Evolutionary conservation across 2,329 filamentous ascomycete genomes (phyloP), one percentile per base, ranked within the genome.

Genomic region (Aspergillus ustus): DNA sequence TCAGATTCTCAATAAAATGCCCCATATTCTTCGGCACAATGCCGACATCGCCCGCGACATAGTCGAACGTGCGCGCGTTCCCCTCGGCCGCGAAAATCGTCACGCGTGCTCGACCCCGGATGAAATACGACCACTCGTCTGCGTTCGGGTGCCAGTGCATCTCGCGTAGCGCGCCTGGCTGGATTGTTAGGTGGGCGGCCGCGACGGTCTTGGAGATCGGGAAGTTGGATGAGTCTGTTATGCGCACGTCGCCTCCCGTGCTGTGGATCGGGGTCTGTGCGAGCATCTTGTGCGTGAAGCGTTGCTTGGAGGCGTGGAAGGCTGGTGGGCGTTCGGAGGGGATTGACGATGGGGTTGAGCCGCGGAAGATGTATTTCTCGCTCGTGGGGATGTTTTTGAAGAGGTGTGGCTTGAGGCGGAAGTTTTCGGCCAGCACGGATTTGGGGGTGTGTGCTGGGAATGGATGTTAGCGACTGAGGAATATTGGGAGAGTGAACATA

Each of bases 81-180:
- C 57, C 57, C 7, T 59, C 57, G 1, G 57, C 57, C 11, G 57
- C 57, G 8, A 59, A 59, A 20, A 59, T 37, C 7, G 57, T 59
- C 22, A 59, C 57, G 15, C 57, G 57, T 22, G 55, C 60, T 28
- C 51, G 50, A 9, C 60, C 60, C 2, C 45, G 43, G 13, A 59
- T 62, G 19, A 59, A 62, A 37, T 59, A 62, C 20, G 56, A 59
- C 60, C 60, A 62, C 25, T 62, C 56, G 25, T 62, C 60, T 3
- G 55, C 56, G 31, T 50, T 59, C 28, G 56, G 60, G 31, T 62
- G 60, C 60, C 60, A 62, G 60, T 62, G 60, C 55, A 62, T 62
- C 49, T 59, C 57, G 11, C 57, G 48, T 7, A 59, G 48, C 15
- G 57, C 57, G 4, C 57, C 57, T 1, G 57, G 57, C 20, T 52